Evolutionary conservation across 2,329 filamentous ascomycete species (phyloP).

Genomic region (Xylogone sp.): DNA sequence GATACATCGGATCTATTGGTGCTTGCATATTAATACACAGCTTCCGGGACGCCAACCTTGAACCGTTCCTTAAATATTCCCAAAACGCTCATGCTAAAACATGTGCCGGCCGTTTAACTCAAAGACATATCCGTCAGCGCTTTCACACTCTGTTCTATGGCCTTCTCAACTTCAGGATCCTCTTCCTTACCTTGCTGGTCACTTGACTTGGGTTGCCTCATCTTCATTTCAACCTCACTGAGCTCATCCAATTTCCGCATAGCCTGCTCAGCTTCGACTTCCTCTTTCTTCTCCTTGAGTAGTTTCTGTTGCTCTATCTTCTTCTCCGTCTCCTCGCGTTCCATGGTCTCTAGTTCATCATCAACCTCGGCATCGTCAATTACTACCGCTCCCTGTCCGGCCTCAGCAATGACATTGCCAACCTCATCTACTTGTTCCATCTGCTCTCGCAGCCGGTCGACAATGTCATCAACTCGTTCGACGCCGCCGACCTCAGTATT

Average conservation of each 20-base stretch:
- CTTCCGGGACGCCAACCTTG: too few species aligned
- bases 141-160: background rate
- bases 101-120: too few species aligned
- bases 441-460: conserved; percentile 73
- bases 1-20: too few species aligned
- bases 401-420: conserved; percentile 68
- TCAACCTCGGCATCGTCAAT: conserved; percentile 84
- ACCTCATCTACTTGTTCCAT: conserved; percentile 83
- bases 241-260: conserved; percentile 23
- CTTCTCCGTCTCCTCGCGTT: conserved; percentile 42
- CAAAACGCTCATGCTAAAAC: too few species aligned
- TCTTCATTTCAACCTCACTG: conserved; percentile 15
- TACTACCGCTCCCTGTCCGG: conserved; percentile 35
- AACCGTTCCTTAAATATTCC: too few species aligned
- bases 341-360: conserved; percentile 77
- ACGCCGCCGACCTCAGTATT: conserved; percentile 75
- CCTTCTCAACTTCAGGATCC: background rate
- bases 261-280: conserved; percentile 29
- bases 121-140: background rate
- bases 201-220: background rate
- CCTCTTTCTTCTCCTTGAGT: conserved; percentile 36
- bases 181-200: background rate
- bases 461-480: conserved; percentile 70
- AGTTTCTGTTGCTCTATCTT: conserved; percentile 39
- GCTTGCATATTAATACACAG: too few species aligned